Percentiles rank a stretch among this genome's conserved stretches.
phyloP scores from a whole-genome alignment of 371 early-diverging fungal genomes.

The Rhizomucor pusillus region DNA sequence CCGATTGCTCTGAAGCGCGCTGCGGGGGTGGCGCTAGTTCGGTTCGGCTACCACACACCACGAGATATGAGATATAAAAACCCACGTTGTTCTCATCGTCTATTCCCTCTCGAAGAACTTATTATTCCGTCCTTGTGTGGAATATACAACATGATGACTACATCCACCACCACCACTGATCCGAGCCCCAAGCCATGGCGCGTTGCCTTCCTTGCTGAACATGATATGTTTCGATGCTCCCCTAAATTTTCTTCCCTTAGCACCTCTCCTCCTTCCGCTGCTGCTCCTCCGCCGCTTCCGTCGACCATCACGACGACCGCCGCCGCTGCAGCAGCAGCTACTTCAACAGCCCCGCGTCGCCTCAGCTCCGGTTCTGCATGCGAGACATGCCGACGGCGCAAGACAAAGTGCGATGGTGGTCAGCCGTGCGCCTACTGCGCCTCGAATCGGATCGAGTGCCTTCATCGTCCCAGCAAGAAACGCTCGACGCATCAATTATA shows the following conservation, averaged over 20 bases:
- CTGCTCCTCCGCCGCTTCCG: background rate
- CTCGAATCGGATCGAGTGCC: constrained; percentile 30
- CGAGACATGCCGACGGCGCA: constrained; percentile 42
- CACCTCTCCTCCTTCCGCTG: background rate
- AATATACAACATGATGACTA: too few relatives aligned
- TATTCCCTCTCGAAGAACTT: too few relatives aligned
- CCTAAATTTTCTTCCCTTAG: background rate
- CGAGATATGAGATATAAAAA: too few relatives aligned
- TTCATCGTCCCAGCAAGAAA: constrained; percentile 29
- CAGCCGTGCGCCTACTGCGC: constrained; percentile 43
- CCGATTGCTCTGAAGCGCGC: too few relatives aligned
- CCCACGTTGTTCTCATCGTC: too few relatives aligned
- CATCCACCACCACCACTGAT: too few relatives aligned
- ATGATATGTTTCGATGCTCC: constrained; percentile 5
- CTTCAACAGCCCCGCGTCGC: constrained; percentile 22
- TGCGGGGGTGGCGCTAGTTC: too few relatives aligned
- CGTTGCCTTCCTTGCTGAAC: constrained; percentile 22
- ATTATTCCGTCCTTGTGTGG: too few relatives aligned
- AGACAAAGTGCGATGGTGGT: constrained; percentile 46
- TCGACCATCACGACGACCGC: too few relatives aligned
- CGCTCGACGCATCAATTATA: constrained; percentile 10
- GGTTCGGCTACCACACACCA: too few relatives aligned
- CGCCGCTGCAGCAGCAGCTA: background rate
- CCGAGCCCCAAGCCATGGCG: constrained; percentile 19
- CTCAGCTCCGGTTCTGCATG: constrained; percentile 45